Evolutionary conservation across 768 basidiomycete species (phyloP), one percentile per base, ranked within the genome.

Genomic region (Naganishia randhawae): DNA sequence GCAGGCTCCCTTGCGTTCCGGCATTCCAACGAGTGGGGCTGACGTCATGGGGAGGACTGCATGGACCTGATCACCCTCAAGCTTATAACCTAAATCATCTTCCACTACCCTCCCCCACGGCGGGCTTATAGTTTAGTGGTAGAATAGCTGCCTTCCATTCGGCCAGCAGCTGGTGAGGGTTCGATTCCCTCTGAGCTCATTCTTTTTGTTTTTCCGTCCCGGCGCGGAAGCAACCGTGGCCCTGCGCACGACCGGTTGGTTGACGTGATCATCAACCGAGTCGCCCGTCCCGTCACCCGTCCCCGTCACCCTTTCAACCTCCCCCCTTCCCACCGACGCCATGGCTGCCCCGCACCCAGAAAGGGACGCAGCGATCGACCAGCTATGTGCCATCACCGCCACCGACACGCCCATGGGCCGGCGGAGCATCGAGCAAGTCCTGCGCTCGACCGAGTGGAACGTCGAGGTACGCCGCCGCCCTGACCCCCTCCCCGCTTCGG

Each of bases 341-440:
- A 63, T 63, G 50, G 48, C 42, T 25, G 1, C 27, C 4, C 25
- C 32, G 16, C 19, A 41, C 4, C 22, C 72, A 2, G 37, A 50
- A 0, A 74, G 75, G 63, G 61, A 65, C 2, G 71, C 70, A 14
- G 73, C 73, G 1, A 65, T 79, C 2, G 69, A 77, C 25, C 78
- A 79, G 63, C 64, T 79, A 19, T 71, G 70, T 52, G 77, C 78
- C 3, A 72, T 79, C 31, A 78, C 77, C 17, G 75, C 75, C 31
- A 72, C 75, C 0, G 68, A 65, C 10, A 71, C 73, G 9, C n/a
- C 65, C 0, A 68, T 70, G 6, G 68, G 74, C 14, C 63, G 73
- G 22, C 72, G 75, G 22, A 50, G 78, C 25, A 75, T 76, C 67
- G 78, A 77, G 68, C 63, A 77, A 17, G 37, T 80, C 22, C 64